phyloP scores from a whole-genome alignment of 176 grass and related monocot species.

The Aegilops umbellulata region DNA sequence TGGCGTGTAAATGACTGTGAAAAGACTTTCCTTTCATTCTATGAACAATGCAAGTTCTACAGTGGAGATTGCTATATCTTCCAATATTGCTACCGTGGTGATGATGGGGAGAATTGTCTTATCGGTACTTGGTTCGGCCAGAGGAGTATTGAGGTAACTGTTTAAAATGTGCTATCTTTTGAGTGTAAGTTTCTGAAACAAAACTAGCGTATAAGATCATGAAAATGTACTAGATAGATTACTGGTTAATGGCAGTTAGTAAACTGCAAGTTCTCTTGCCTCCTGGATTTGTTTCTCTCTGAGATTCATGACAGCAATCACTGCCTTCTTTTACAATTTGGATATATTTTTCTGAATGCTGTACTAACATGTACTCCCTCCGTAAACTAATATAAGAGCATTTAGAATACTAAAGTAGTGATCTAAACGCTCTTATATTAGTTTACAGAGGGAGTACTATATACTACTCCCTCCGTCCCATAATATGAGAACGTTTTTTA shows the following conservation, averaged over 20 bases:
- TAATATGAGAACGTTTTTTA: too few species aligned
- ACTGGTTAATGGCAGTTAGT: neutral
- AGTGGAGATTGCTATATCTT: slow-evolving; percentile 97
- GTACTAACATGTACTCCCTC: slow-evolving; percentile 1
- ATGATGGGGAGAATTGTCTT: slow-evolving; percentile 73
- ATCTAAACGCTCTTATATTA: too few species aligned
- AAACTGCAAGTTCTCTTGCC: neutral
- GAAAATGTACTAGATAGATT: neutral
- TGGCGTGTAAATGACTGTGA: slow-evolving; percentile 84
- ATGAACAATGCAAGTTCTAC: slow-evolving; percentile 96
- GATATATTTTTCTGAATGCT: neutral
- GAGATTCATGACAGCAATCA: neutral
- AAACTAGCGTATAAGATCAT: neutral
- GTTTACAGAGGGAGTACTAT: too few species aligned
- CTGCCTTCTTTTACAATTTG: neutral
- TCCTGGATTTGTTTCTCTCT: too few species aligned
- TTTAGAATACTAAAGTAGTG: too few species aligned
- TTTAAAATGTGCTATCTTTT: neutral
- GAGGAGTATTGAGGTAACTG: slow-evolving; percentile 77
- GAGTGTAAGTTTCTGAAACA: slow-evolving; percentile 3
- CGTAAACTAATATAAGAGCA: too few species aligned
- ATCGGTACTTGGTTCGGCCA: slow-evolving; percentile 96
- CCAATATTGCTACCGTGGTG: slow-evolving; percentile 90
- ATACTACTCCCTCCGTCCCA: too few species aligned
- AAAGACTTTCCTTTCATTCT: slow-evolving; percentile 72